Percentiles rank a stretch among this genome's conserved stretches.
Conservation (phyloP, 148 eudicot genomes). For the Persicaria maculosa region DNA sequence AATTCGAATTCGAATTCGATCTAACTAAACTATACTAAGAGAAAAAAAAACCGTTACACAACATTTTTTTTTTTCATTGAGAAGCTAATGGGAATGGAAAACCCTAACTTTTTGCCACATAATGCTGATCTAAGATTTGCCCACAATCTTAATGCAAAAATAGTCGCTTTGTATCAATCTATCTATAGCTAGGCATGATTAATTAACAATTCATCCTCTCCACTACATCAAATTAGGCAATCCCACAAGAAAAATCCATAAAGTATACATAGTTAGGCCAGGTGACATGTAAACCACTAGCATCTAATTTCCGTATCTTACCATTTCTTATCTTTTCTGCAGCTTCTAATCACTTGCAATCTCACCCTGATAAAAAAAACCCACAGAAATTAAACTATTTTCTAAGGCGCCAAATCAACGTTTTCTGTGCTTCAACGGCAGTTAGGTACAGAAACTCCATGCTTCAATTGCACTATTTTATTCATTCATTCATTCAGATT, state of each 20-base stretch:
- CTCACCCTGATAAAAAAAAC: slow-evolving; percentile 12
- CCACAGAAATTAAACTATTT: not conserved
- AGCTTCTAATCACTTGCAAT: not conserved
- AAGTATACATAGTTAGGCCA: slow-evolving; percentile 34
- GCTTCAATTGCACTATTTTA: not conserved
- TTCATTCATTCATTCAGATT: slow-evolving; percentile 9
- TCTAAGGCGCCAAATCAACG: slow-evolving; percentile 49
- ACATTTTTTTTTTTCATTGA: not conserved
- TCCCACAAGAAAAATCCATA: slow-evolving; percentile 12
- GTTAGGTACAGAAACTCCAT: slow-evolving; percentile 54
- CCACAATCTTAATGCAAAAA: slow-evolving; percentile 8
- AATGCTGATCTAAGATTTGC: not conserved
- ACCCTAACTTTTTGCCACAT: not conserved
- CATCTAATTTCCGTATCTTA: slow-evolving; percentile 7
- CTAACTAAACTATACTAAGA: no score
- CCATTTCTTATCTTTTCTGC: not conserved
- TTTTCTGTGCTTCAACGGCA: slow-evolving; percentile 36
- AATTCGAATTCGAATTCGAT: no score
- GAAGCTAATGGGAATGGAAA: not conserved
- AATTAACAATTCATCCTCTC: slow-evolving; percentile 25
- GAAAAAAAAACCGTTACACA: no score
- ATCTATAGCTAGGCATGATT: slow-evolving; percentile 5
- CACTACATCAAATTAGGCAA: slow-evolving; percentile 22
- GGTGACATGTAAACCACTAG: slow-evolving; percentile 31
- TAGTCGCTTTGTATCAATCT: not conserved